phyloP scores from a whole-genome alignment of 768 basidiomycete genomes.

The Coprinopsis sp. region DNA sequence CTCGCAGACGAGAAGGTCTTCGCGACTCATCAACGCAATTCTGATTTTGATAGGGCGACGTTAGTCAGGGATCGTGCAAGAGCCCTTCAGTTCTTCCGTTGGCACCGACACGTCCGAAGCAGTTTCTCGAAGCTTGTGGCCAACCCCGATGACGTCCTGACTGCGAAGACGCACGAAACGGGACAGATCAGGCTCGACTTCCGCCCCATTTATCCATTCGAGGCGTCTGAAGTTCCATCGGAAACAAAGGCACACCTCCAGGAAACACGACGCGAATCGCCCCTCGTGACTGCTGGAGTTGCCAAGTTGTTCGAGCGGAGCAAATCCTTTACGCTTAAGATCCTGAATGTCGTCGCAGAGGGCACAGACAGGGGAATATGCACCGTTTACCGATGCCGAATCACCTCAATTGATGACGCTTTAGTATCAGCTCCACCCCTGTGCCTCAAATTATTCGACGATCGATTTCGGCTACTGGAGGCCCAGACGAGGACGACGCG shows the following conservation, averaged over 20 bases:
- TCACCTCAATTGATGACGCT: conserved; percentile 17
- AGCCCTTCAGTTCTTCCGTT: conserved; percentile 25
- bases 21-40: conserved; percentile 14
- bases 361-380: conserved; percentile 7
- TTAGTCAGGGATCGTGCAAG: conserved; percentile 17
- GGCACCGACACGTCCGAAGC: conserved; percentile 16
- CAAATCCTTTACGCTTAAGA: conserved; percentile 10
- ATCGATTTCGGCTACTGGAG: conserved; percentile 15
- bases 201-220: conserved; percentile 11
- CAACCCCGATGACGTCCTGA: conserved; percentile 14
- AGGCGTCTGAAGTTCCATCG: conserved; percentile 14
- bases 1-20: conserved; percentile 21
- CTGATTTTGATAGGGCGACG: conserved; percentile 22
- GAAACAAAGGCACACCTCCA: too few species aligned
- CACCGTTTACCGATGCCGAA: conserved; percentile 13
- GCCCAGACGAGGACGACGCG: conserved; percentile 10
- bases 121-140: conserved; percentile 14
- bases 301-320: too few species aligned
- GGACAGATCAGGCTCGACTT: too few species aligned
- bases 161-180: conserved; percentile 7
- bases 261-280: too few species aligned
- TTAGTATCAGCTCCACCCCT: conserved; percentile 12
- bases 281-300: too few species aligned
- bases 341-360: conserved; percentile 11
- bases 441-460: conserved; percentile 19